These are phyloP conservation scores for Ustilago shanxiensis DNA, from an alignment of 1,284 basidiomycete species.

Conservation along the genomic window DNA sequence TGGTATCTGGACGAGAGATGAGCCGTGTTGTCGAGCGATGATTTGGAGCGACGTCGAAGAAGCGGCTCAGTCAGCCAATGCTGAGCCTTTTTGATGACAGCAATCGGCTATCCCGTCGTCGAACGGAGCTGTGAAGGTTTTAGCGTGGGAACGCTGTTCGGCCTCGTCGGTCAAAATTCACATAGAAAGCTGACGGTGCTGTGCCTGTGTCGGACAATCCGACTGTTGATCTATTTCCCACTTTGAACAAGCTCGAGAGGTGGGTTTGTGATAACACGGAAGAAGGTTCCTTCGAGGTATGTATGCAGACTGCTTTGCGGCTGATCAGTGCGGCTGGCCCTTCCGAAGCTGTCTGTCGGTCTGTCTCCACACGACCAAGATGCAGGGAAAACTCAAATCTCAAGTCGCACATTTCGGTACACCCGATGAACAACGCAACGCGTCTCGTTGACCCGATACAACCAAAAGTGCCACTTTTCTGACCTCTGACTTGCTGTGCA, in stretches of 20 bases:
- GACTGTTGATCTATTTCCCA: neutral
- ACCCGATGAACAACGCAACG: neutral
- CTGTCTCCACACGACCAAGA: neutral
- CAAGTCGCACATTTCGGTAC: too few species aligned
- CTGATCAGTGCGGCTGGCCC: conserved; percentile 13
- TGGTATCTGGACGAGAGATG: too few species aligned
- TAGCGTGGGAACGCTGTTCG: neutral
- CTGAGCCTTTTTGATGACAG: too few species aligned
- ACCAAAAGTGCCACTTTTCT: neutral
- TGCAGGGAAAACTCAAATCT: too few species aligned
- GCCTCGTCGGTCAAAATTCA: neutral
- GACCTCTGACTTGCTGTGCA: too few species aligned
- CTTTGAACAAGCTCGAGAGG: too few species aligned
- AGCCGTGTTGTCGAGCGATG: too few species aligned
- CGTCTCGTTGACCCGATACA: conserved; percentile 8
- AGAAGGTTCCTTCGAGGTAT: too few species aligned
- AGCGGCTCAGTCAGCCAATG: too few species aligned
- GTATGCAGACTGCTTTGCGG: too few species aligned
- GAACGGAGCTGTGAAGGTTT: neutral
- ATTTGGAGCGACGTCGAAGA: too few species aligned
- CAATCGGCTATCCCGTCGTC: conserved; percentile 6
- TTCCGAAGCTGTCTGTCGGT: neutral
- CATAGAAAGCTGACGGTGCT: neutral
- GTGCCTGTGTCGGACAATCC: neutral
- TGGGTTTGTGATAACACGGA: too few species aligned